Conservation (phyloP, 257 asterid genomes). For the Solanum chilense region DNA sequence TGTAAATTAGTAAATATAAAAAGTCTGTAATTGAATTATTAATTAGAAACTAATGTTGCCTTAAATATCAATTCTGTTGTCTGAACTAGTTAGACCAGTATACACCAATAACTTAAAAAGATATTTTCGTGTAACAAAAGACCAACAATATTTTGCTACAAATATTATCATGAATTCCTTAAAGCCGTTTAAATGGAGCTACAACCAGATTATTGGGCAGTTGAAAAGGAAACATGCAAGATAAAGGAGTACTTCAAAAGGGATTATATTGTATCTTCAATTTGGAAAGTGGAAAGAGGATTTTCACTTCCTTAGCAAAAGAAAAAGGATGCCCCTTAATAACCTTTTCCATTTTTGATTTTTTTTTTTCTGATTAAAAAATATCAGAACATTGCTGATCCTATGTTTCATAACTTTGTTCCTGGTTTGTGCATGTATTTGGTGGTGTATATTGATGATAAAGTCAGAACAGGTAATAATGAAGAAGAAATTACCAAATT, state of each 20-base stretch:
- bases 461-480: background rate
- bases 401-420: background rate
- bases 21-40: background rate
- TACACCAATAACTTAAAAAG: background rate
- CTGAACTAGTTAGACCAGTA: background rate
- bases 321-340: background rate
- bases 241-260: background rate
- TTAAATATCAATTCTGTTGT: background rate
- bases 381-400: background rate
- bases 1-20: background rate
- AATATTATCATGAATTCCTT: background rate
- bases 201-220: background rate
- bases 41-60: background rate
- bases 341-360: background rate
- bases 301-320: background rate
- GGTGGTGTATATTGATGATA: background rate
- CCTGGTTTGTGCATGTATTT: background rate
- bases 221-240: background rate
- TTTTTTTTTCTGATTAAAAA: background rate
- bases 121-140: background rate
- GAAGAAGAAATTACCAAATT: background rate
- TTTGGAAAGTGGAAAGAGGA: background rate
- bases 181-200: background rate
- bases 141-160: background rate
- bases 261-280: background rate